A percentile compares a stretch with the other conserved stretches of the same genome.
These are phyloP conservation scores for Amanita polypyramis DNA, from an alignment of 768 basidiomycete genomes.

Conservation along the genomic window DNA sequence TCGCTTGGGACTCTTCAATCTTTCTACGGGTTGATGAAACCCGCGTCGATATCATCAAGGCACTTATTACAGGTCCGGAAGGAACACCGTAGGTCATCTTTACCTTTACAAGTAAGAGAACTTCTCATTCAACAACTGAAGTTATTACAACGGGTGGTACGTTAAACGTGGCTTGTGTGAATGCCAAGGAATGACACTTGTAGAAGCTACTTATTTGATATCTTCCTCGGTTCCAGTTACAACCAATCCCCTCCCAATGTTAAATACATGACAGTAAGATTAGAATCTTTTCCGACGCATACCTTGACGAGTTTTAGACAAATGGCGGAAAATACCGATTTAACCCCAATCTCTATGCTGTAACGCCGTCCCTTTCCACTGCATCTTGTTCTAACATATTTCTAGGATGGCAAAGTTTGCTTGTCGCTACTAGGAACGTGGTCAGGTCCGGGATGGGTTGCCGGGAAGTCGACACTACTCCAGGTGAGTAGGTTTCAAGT, in stretches of 20 bases:
- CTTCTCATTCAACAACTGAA: conserved; percentile 16
- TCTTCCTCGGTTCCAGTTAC: conserved; percentile 84
- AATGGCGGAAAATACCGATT: conserved; percentile 84
- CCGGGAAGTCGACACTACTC: conserved; percentile 82
- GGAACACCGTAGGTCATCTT: conserved; percentile 71
- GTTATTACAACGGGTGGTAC: conserved; percentile 88
- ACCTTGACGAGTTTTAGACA: conserved; percentile 35
- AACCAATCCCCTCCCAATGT: conserved; percentile 75
- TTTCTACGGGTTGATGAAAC: conserved; percentile 90
- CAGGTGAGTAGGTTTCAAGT: conserved; percentile 41
- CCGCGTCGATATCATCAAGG: conserved; percentile 86
- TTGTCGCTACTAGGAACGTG: conserved; percentile 87
- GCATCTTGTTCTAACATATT: conserved; percentile 2
- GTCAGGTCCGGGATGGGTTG: conserved; percentile 87
- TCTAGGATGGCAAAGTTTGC: conserved; percentile 89
- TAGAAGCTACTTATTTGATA: conserved; percentile 61
- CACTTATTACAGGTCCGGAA: conserved; percentile 86
- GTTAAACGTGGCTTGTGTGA: conserved; percentile 27
- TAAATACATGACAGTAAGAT: conserved; percentile 50
- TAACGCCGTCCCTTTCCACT: conserved; percentile 21
- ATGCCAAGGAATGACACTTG: conserved; percentile 12
- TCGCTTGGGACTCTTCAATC: conserved; percentile 90
- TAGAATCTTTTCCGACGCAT: neutral
- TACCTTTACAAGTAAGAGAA: neutral
- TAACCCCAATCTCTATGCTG: conserved; percentile 92